Percentiles rank a stretch among this genome's conserved stretches.
Evolutionary conservation across 176 grass and related monocot species (phyloP).

Genomic region (Chrysopogon serrulatus): DNA sequence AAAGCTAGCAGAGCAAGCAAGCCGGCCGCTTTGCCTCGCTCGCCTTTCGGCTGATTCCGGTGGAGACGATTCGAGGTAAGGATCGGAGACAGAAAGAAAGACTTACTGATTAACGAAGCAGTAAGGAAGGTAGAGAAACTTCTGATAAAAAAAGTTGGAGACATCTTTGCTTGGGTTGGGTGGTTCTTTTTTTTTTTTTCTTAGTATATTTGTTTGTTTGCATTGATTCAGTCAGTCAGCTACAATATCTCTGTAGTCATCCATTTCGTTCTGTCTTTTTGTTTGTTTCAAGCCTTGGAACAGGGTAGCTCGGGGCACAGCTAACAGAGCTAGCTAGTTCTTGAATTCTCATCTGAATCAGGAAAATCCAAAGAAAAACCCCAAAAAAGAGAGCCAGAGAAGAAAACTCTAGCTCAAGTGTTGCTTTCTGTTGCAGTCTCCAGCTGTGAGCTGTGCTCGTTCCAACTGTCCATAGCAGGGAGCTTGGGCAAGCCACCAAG

Average conservation of each 20-base stretch:
- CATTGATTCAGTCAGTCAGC: conserved; percentile 36
- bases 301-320: conserved; percentile 17
- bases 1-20: conserved; percentile 42
- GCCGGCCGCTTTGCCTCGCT: no score
- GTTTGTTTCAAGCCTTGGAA: conserved; percentile 36
- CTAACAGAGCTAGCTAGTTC: conserved; percentile 1
- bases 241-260: neutral
- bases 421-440: conserved; percentile 41
- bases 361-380: neutral
- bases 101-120: conserved; percentile 17
- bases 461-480: conserved; percentile 29
- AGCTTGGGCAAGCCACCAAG: neutral
- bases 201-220: neutral
- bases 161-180: conserved; percentile 30
- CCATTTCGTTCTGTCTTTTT: conserved; percentile 23
- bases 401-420: conserved; percentile 15
- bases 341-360: conserved; percentile 14
- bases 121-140: conserved; percentile 24
- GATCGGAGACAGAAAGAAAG: conserved; percentile 1
- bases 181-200: neutral
- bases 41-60: conserved; percentile 22
- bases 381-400: no score
- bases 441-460: conserved; percentile 49
- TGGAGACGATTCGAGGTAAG: conserved; percentile 7
- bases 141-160: neutral